Evolutionary conservation across 176 grass and related monocot genomes (phyloP), one percentile per base, ranked within the genome.

Genomic region (Lolium rigidum): DNA sequence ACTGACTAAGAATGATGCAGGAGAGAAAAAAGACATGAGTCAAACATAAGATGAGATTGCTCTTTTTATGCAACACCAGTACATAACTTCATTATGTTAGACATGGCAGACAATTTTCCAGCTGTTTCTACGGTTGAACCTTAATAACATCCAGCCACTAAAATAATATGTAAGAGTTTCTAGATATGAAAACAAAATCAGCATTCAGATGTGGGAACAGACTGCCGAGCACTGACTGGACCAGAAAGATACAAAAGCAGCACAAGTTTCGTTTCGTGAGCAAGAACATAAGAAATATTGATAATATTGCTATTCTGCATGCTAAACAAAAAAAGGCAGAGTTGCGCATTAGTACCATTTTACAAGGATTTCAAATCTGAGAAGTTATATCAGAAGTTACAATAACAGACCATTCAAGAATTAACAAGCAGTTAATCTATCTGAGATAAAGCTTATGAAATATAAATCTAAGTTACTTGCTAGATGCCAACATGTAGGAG

Each of bases 361-460:
- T 43, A 8, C 3, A 20, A 8, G 37, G 9, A 65, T 20, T 86
- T 17, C 1, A 77, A 43, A 38, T 55, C 21, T 64, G 81, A 51
- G 68, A 43, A 18, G 21, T 70, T 12, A 16, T 15, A 22, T 41
- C 68, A 15, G 38, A 72, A 54, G 76, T 28, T 80, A 16, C 52
- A 14, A 21, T 80, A 50, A 76, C 48, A 7, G 26, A 82, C 78
- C 24, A 51, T 65, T 64, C 22, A 60, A 4, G 62, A 46, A 86
- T 86, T 82, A 90, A 80, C 88, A 82, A 78, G 52, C 28, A 44
- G 88, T 84, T 90, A 84, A 76, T 50, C 68, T 75, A 84, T 25
- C 55, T 31, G 15, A 81, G 77, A 69, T 47, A 12, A 74, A 80
- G 38, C 41, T 17, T 79, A 75, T 55, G 54, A 78, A 77, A 81